Conservation (phyloP, 805 yeast species). For the Diddensiella caesifluorescens region DNA sequence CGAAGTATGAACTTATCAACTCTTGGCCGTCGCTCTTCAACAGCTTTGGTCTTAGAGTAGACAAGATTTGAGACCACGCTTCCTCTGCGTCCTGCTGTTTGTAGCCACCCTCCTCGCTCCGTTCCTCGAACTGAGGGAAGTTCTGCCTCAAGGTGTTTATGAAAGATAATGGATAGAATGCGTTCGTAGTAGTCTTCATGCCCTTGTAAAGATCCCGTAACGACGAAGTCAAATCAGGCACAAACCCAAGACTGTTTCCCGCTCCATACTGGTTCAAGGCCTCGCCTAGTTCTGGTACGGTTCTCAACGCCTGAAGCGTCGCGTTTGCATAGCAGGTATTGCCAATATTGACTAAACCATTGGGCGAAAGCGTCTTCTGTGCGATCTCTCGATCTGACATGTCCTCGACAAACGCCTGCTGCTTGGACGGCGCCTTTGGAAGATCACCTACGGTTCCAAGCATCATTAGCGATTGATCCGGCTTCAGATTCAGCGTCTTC, state of each 20-base stretch:
- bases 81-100: slow-evolving; percentile 99
- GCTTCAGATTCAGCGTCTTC: slow-evolving; percentile 49
- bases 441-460: slow-evolving; percentile 82
- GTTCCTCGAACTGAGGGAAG: slow-evolving; percentile 88
- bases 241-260: slow-evolving; percentile 19
- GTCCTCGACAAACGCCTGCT: slow-evolving; percentile 65
- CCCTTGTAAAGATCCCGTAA: slow-evolving; percentile 30
- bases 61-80: slow-evolving; percentile 74
- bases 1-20: slow-evolving; percentile 53
- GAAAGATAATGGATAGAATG: slow-evolving; percentile 66
- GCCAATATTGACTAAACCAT: slow-evolving; percentile 65
- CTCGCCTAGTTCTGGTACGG: slow-evolving; percentile 45
- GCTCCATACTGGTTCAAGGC: slow-evolving; percentile 36
- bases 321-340: slow-evolving; percentile 76
- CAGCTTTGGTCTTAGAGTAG: slow-evolving; percentile 43
- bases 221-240: slow-evolving; percentile 29
- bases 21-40: slow-evolving; percentile 32
- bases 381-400: slow-evolving; percentile 42
- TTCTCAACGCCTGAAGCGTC: slow-evolving; percentile 52
- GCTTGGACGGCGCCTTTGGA: slow-evolving; percentile 40
- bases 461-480: slow-evolving; percentile 72
- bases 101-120: slow-evolving; percentile 55
- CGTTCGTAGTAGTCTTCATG: slow-evolving; percentile 32
- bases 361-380: slow-evolving; percentile 43
- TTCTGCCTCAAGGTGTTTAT: slow-evolving; percentile 48